Base-by-base conservation (phyloP, 345 rosid genomes). In the Acer saccharum region DNA sequence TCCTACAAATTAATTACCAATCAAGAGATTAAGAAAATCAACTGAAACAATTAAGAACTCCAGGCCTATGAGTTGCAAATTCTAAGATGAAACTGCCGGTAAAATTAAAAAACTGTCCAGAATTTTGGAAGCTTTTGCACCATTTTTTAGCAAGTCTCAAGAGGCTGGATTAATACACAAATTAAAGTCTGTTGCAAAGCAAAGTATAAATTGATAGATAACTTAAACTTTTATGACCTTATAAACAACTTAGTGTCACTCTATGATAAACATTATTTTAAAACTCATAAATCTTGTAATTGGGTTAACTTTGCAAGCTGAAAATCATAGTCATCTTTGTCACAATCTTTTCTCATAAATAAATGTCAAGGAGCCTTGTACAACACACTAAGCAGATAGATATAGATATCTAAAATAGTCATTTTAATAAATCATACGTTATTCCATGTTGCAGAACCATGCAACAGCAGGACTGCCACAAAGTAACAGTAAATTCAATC, bases 221-320 rank as follows among this genome's bases (percentile, higher is more conserved):
- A 62, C 35, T 23, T 25, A 54, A 9, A 54, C 27, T 7, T 7
- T 58, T 25, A 52, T 46, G 58, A 8, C 21, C 62, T 52, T 29
- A 52, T 69, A 46, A 23, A 54, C 11, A 18, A 70, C 52, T 50
- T 25, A 71, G 74, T 7, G 12, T 71, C n/a, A 71, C 32, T 54
- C 58, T 11, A 3, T 55, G 14, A 35, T 35, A 35, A 35, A 35
- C 3, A 35, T 35, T 35, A 35, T 27, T 12, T 52, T 16, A 52
- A 29, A 54, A 54, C 29, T 54, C 44, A 71, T 10, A 54, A 27
- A 71, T 27, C n/a, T 54, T 8, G 17, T 35, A n/a, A 54, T 54
- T 54, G n/a, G 43, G 25, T 29, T 6, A 43, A 44, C 21, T 68
- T 11, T 17, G 1, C 25, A n/a, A 54, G 16, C 8, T 0, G 17